Evolutionary conservation across 805 yeast genomes (phyloP).

Genomic region (Kodamaea nitidulidarum): DNA sequence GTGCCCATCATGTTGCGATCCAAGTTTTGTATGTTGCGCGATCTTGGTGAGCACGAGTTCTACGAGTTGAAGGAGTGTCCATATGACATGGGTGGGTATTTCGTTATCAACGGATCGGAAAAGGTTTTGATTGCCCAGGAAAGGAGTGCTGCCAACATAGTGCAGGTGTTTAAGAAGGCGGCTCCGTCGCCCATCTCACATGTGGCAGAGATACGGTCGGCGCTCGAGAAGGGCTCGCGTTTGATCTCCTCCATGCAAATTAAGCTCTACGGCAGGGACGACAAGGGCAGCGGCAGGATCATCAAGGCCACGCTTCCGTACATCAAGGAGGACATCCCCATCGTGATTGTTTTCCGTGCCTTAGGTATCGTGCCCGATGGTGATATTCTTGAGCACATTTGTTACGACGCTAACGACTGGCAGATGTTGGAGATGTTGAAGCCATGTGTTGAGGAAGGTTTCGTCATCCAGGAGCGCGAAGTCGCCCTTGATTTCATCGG

Average conservation of each 20-base stretch:
- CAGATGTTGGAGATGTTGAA: slow-evolving; percentile 98
- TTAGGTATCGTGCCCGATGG: slow-evolving; percentile 99
- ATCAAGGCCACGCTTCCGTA: slow-evolving; percentile 95
- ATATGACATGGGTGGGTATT: slow-evolving; percentile 99
- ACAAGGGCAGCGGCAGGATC: slow-evolving; percentile 70
- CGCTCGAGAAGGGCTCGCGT: slow-evolving; percentile 95
- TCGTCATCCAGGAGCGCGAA: slow-evolving; percentile 95
- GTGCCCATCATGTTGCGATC: slow-evolving; percentile 98
- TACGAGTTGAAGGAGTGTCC: slow-evolving; percentile 98
- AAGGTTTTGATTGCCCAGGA: slow-evolving; percentile 98
- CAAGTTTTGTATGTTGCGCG: slow-evolving; percentile 89
- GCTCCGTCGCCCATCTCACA: slow-evolving; percentile 96
- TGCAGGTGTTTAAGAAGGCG: slow-evolving; percentile 95
- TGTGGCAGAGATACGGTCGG: slow-evolving; percentile 94
- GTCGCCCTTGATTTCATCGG: slow-evolving; percentile 97
- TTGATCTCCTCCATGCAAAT: slow-evolving; percentile 92
- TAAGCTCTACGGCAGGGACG: slow-evolving; percentile 81
- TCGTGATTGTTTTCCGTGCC: slow-evolving; percentile 95
- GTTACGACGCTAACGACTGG: slow-evolving; percentile 98
- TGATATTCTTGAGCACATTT: slow-evolving; percentile 95
- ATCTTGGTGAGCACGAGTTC: slow-evolving; percentile 85
- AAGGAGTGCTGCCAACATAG: slow-evolving; percentile 96
- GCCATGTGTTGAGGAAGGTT: slow-evolving; percentile 99
- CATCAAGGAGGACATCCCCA: slow-evolving; percentile 94
- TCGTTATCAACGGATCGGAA: slow-evolving; percentile 96